These are phyloP conservation scores for Ilyonectria robusta DNA, from an alignment of 2,329 filamentous ascomycete genomes.

Conservation along the genomic window DNA sequence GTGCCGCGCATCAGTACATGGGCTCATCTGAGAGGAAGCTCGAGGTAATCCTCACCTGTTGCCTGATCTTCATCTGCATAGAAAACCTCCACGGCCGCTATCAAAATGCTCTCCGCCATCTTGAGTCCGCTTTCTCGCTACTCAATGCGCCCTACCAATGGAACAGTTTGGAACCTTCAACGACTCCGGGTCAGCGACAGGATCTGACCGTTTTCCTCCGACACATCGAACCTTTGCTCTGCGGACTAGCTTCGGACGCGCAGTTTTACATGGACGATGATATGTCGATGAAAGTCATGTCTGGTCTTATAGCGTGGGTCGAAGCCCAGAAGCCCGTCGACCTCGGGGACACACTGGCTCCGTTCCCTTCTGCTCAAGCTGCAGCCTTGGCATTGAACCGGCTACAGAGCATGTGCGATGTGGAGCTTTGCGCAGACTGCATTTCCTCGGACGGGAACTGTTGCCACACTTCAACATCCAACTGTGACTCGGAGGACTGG, in stretches of 20 bases:
- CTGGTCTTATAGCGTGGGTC: conserved; percentile 1
- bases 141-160: conserved; percentile 1
- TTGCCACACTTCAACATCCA: not conserved
- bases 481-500: not conserved
- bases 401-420: not conserved
- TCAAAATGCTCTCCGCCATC: not conserved
- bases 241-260: not conserved
- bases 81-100: conserved; percentile 1
- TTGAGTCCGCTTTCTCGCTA: not conserved
- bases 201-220: not conserved
- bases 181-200: conserved; percentile 1
- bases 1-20: not conserved
- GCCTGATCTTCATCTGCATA: not conserved
- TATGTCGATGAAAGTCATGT: not conserved
- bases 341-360: not conserved
- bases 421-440: not conserved
- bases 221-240: not conserved
- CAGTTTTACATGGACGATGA: not conserved
- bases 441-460: not conserved
- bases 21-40: not conserved
- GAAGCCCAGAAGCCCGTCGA: not conserved
- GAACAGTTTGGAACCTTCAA: not conserved
- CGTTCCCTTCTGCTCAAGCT: not conserved
- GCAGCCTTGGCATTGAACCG: not conserved
- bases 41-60: not conserved